Conservation (phyloP, 116 monocot genomes). For the Posidonia oceanica region DNA sequence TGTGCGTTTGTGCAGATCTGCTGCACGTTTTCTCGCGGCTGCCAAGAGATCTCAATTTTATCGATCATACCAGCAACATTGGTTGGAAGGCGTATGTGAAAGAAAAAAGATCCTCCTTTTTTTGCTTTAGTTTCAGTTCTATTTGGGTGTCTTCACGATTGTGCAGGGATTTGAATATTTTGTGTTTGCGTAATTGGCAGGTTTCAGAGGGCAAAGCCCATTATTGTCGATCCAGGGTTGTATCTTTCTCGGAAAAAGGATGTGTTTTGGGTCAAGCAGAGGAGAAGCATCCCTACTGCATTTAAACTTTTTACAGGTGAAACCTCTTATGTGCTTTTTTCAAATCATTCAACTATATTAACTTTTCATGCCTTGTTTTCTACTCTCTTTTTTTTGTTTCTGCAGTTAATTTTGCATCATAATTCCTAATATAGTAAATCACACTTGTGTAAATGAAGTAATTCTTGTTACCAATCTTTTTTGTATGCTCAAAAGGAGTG, state of each 20-base stretch:
- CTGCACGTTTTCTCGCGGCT: conserved; percentile 44
- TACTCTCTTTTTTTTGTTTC: not conserved
- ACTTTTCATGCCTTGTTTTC: not conserved
- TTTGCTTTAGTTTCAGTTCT: not conserved
- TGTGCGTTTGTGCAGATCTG: conserved; percentile 31
- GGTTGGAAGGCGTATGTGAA: conserved; percentile 71
- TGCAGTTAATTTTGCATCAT: not conserved
- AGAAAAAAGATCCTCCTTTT: not conserved
- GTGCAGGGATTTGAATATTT: not conserved
- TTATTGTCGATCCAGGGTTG: conserved; percentile 31
- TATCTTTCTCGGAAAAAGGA: conserved; percentile 19
- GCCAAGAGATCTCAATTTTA: conserved; percentile 64
- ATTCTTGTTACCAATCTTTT: no score
- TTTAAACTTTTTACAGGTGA: conserved; percentile 36
- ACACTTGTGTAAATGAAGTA: no score
- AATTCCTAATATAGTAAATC: not conserved
- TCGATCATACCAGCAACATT: conserved; percentile 69
- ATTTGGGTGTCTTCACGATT: not conserved
- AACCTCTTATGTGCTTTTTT: no score
- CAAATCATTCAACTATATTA: not conserved
- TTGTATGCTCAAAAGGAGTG: no score
- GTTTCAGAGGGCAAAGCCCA: conserved; percentile 30
- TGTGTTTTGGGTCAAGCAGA: conserved; percentile 33
- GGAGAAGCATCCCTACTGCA: conserved; percentile 28
- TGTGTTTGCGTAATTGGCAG: not conserved